These are phyloP conservation scores for Penicillium palitans DNA, from an alignment of 2,329 filamentous ascomycete species.

Conservation along the genomic window DNA sequence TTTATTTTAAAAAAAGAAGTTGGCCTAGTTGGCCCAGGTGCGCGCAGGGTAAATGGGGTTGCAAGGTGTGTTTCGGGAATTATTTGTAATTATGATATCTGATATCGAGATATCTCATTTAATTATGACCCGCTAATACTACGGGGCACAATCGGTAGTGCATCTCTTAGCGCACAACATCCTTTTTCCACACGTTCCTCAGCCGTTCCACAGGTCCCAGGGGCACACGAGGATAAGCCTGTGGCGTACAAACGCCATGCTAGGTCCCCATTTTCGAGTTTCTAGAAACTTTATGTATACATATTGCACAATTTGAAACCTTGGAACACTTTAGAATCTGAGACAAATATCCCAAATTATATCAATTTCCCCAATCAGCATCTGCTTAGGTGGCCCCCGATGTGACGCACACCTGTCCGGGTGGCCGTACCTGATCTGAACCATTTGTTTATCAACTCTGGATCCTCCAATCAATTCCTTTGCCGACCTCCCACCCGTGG, in stretches of 20 bases:
- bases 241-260: constrained; percentile 8
- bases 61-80: background rate
- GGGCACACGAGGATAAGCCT: constrained; percentile 12
- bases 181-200: constrained; percentile 12
- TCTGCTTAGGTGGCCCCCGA: background rate
- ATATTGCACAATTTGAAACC: background rate
- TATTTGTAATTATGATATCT: background rate
- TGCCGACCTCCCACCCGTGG: background rate
- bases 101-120: background rate
- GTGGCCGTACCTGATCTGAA: constrained; percentile 2
- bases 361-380: background rate
- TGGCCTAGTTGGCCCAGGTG: background rate
- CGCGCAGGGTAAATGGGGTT: background rate
- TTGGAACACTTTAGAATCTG: background rate
- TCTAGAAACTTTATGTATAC: constrained; percentile 2
- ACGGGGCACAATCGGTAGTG: constrained; percentile 11
- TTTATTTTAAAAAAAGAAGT: background rate
- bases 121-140: background rate
- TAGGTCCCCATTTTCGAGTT: constrained; percentile 6
- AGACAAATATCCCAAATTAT: background rate
- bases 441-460: background rate
- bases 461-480: constrained; percentile 3
- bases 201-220: constrained; percentile 10
- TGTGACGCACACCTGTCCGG: background rate
- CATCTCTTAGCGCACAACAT: constrained; percentile 5